phyloP scores from a whole-genome alignment of 768 basidiomycete genomes.

The Collybiopsis luxurians region DNA sequence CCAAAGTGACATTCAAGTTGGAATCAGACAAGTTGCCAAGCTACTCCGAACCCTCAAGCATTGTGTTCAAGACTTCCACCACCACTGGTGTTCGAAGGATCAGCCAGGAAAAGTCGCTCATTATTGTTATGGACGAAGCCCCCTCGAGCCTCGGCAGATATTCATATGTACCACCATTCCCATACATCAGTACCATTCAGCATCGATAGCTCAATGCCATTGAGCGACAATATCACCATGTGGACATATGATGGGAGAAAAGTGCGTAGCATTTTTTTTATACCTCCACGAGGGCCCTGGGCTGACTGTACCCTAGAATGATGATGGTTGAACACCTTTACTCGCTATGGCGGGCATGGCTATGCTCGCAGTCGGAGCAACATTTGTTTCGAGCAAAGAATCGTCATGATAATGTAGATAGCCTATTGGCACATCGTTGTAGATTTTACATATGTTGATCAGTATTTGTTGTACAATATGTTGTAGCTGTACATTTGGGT shows the following conservation, averaged over 20 bases:
- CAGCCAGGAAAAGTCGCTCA: conserved; percentile 32
- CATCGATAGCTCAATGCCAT: not conserved
- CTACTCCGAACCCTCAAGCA: not conserved
- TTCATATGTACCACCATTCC: not conserved
- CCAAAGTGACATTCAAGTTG: not conserved
- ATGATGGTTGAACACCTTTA: conserved; percentile 1
- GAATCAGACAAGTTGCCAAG: not conserved
- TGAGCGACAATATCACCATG: too few relatives aligned
- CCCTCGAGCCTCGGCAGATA: not conserved
- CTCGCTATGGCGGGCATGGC: not conserved
- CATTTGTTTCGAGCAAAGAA: not conserved
- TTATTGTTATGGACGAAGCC: not conserved
- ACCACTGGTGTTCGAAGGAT: conserved; percentile 48
- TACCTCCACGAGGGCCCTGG: too few relatives aligned
- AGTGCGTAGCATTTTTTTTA: not conserved
- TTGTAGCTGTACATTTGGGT: not conserved
- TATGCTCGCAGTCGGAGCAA: not conserved
- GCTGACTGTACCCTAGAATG: not conserved
- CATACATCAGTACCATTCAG: not conserved
- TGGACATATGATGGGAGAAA: conserved; percentile 5
- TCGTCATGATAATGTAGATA: too few relatives aligned
- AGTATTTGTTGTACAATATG: conserved; percentile 1
- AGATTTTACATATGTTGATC: too few relatives aligned
- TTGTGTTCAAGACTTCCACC: too few relatives aligned
- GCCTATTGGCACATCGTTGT: too few relatives aligned